A percentile compares a stretch with the other conserved stretches of the same genome.
Conservation (phyloP, 345 rosid genomes). For the Crucihimalaya himalaica region DNA sequence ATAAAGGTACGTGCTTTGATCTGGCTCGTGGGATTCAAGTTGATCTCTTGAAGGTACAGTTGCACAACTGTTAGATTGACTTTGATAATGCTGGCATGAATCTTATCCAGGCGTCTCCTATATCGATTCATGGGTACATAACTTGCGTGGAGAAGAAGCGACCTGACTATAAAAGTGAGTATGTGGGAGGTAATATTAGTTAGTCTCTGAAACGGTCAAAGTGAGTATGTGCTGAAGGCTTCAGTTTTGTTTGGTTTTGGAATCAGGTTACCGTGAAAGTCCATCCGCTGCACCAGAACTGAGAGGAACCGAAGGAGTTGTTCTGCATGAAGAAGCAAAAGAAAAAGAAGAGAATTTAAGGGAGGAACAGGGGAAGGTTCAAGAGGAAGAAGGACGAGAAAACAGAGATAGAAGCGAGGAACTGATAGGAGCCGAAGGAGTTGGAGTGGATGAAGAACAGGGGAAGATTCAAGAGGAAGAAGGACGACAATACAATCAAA, state of each 20-base stretch:
- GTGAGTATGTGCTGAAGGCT: background rate
- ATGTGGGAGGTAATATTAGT: background rate
- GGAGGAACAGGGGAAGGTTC: too few relatives aligned
- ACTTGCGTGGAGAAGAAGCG: conserved; percentile 62
- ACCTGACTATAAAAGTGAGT: background rate
- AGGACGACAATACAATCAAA: background rate
- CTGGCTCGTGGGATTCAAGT: background rate
- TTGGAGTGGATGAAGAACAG: background rate
- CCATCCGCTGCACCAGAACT: too few relatives aligned
- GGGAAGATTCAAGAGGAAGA: background rate
- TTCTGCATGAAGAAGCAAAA: too few relatives aligned
- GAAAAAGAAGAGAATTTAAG: too few relatives aligned
- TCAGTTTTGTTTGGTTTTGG: background rate
- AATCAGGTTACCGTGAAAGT: background rate
- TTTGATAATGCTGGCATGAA: background rate
- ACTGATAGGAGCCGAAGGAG: background rate
- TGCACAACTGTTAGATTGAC: background rate
- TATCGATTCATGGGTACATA: too few relatives aligned
- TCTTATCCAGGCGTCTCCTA: conserved; percentile 75
- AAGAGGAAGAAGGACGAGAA: too few relatives aligned
- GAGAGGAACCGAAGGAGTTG: too few relatives aligned
- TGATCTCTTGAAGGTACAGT: too few relatives aligned
- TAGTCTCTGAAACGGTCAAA: background rate
- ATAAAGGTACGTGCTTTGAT: conserved; percentile 50
- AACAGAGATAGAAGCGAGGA: too few relatives aligned